Evolutionary conservation across 1,139 yeast genomes (phyloP).

Genomic region (Yamadazyma sp.): DNA sequence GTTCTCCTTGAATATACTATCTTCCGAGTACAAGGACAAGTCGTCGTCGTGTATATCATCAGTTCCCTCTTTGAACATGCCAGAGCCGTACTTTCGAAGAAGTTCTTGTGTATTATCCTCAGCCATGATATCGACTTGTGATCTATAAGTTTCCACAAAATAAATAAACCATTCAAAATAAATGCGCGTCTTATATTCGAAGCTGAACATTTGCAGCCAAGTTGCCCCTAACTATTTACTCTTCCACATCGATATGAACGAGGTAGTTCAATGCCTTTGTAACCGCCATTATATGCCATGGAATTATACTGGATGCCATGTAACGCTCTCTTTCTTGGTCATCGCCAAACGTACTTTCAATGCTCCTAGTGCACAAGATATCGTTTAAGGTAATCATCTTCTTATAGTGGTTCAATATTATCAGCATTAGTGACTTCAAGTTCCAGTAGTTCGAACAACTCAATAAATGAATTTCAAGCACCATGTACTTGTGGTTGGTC

Average conservation of each 20-base stretch:
- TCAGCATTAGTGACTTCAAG: slow-evolving; percentile 55
- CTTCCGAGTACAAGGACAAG: slow-evolving; percentile 17
- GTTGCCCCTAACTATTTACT: slow-evolving; percentile 11
- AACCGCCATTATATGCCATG: slow-evolving; percentile 87
- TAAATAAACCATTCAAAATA: background rate
- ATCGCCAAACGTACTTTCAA: slow-evolving; percentile 20
- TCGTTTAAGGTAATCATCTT: slow-evolving; percentile 56
- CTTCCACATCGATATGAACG: slow-evolving; percentile 43
- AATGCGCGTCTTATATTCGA: slow-evolving; percentile 4
- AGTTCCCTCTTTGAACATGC: background rate
- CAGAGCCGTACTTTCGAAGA: slow-evolving; percentile 9
- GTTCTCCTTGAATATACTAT: slow-evolving; percentile 15
- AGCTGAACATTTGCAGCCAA: background rate
- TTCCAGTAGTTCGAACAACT: slow-evolving; percentile 70
- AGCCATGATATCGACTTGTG: slow-evolving; percentile 8
- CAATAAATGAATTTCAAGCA: slow-evolving; percentile 61
- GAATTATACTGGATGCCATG: slow-evolving; percentile 38
- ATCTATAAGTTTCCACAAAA: background rate
- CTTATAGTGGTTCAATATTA: slow-evolving; percentile 65
- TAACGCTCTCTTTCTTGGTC: slow-evolving; percentile 23
- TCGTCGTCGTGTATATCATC: slow-evolving; percentile 10
- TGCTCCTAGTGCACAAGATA: slow-evolving; percentile 34
- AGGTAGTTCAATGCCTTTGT: slow-evolving; percentile 57
- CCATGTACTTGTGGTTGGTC: slow-evolving; percentile 23
- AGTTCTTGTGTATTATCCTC: slow-evolving; percentile 14